Evolutionary conservation across 371 early-diverging fungal genomes (phyloP), one percentile per base, ranked within the genome.

Genomic region (Chytridium lagenaria): DNA sequence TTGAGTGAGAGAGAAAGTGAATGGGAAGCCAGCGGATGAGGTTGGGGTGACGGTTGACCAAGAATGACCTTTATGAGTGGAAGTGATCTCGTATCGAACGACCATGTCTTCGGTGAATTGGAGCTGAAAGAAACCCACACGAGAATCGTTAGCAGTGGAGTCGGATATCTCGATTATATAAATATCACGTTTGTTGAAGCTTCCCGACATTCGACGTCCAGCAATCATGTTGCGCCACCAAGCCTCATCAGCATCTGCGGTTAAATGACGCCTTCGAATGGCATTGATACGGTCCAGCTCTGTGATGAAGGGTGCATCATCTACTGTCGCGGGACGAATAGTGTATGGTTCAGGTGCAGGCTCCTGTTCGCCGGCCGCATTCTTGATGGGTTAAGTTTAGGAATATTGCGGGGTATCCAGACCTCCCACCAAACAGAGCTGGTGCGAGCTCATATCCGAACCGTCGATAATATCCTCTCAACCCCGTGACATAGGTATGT

Each of bases 381-480:
- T n/a, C n/a, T n/a, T n/a, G n/a, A n/a, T n/a, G n/a, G n/a, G n/a
- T n/a, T n/a, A 12, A 44, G 44, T 19, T 44, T 44, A 19, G 59
- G 23, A 36, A 61, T 69, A n/a, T 37, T 59, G 16, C 65, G 33
- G 28, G 22, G 28, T 30, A 22, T 22, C 72, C 71, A 12, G 39
- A 28, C 3, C 36, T 15, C 19, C 69, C 76, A 5, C 39, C 31
- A 38, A 28, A 39, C 12, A 68, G 50, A 22, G 15, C 33, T 15
- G 67, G 67, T 10, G 38, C 26, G 28, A 19, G 31, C 22, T 76
- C 71, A 40, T 76, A 76, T 33, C 76, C 76, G 49, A 76, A 76
- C 10, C 72, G 72, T 16, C 23, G 19, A 59, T 76, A 76, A 50
- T 76, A 76, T 5, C 33, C 57, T 1, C 67, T 67, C 19, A 76